Percentiles rank a stretch among this genome's conserved stretches.
Conservation (phyloP, 1,284 basidiomycete species). For the Pseudozyma sp. region DNA sequence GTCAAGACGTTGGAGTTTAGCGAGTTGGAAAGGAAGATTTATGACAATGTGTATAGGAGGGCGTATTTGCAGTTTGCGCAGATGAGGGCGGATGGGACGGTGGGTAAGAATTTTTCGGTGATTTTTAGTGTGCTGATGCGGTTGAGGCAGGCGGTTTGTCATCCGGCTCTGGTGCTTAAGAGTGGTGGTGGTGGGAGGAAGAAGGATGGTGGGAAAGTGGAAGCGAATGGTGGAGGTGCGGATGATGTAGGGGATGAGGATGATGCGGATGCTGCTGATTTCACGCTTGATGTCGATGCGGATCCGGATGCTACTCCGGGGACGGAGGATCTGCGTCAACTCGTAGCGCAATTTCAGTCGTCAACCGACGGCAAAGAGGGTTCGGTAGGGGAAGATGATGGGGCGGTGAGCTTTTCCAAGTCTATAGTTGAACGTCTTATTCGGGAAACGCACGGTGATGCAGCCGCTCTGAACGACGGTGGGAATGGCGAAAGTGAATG, state of each 20-base stretch:
- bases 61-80: constrained; percentile 61
- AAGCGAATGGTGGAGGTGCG: constrained; percentile 4
- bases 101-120: constrained; percentile 67
- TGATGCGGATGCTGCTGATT: constrained; percentile 19
- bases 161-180: constrained; percentile 69
- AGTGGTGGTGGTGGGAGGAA: constrained; percentile 22
- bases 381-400: constrained; percentile 6
- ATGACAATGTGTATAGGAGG: constrained; percentile 66
- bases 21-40: constrained; percentile 67
- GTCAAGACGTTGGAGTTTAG: constrained; percentile 56
- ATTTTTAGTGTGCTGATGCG: constrained; percentile 71
- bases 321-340: constrained; percentile 43
- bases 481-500: constrained; percentile 57
- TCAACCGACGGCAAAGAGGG: constrained; percentile 1
- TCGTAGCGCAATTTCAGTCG: constrained; percentile 54
- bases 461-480: not conserved
- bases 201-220: not conserved
- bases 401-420: constrained; percentile 21
- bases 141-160: constrained; percentile 70
- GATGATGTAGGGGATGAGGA: constrained; percentile 11
- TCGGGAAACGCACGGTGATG: constrained; percentile 28
- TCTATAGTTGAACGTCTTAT: constrained; percentile 49
- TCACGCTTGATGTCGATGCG: constrained; percentile 29
- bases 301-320: constrained; percentile 25
- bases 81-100: constrained; percentile 57